Conservation (phyloP, 2,329 filamentous ascomycete genomes). For the Juglanconis oblonga region DNA sequence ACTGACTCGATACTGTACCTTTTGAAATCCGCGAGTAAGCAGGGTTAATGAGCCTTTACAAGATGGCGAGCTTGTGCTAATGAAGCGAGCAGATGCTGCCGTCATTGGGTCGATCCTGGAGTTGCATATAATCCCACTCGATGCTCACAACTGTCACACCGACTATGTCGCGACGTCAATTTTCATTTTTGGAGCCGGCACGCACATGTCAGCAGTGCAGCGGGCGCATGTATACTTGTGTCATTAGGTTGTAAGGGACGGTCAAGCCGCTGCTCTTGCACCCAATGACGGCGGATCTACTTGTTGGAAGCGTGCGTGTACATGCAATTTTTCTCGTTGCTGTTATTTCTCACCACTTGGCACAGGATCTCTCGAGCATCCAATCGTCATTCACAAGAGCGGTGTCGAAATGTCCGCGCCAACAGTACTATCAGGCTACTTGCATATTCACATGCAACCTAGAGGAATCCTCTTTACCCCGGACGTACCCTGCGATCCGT, state of each 20-base stretch:
- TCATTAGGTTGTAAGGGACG: not conserved
- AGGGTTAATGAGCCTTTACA: not conserved
- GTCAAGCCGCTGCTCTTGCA: not conserved
- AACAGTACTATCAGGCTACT: not conserved
- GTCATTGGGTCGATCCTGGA: not conserved
- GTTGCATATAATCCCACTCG: not conserved
- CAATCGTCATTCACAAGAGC: not conserved
- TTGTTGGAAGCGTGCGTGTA: not conserved
- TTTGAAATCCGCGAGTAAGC: too few species aligned
- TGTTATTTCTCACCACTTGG: too few species aligned
- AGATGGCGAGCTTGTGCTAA: not conserved
- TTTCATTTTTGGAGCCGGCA: not conserved
- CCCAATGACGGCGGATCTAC: not conserved
- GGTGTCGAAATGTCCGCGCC: too few species aligned
- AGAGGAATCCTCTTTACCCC: too few species aligned
- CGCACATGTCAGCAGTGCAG: slow-evolving; percentile 4
- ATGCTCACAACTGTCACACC: not conserved
- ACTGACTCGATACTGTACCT: too few species aligned
- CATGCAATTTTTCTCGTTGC: too few species aligned
- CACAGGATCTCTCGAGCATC: not conserved
- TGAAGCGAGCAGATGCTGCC: not conserved
- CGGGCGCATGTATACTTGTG: not conserved
- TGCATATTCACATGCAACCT: not conserved
- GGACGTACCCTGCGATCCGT: too few species aligned
- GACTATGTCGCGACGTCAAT: slow-evolving; percentile 7